A percentile compares a stretch with the other conserved stretches of the same genome.
Evolutionary conservation across 2,329 filamentous ascomycete species (phyloP).

Genomic region (Aspergillus nomiae): DNA sequence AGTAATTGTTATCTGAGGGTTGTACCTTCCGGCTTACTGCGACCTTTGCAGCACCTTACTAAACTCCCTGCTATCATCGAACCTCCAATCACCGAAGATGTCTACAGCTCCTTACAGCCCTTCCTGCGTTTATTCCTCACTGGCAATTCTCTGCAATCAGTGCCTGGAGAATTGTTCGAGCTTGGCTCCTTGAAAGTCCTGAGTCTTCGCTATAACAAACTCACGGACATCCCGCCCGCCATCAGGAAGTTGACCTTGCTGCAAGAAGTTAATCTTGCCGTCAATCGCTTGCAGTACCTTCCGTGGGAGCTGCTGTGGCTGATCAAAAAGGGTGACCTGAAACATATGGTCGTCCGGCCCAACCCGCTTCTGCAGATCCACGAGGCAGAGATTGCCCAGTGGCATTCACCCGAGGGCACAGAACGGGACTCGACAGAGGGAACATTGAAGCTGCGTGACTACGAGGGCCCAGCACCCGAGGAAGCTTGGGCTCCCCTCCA

Average conservation of each 20-base stretch:
- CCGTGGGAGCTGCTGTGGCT: slow-evolving; percentile 50
- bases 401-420: slow-evolving; percentile 29
- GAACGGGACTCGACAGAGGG: slow-evolving; percentile 5
- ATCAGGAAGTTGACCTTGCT: slow-evolving; percentile 46
- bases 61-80: slow-evolving; percentile 39
- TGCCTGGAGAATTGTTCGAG: slow-evolving; percentile 46
- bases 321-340: slow-evolving; percentile 39
- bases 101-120: slow-evolving; percentile 42
- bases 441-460: slow-evolving; percentile 21
- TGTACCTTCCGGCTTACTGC: slow-evolving; percentile 38
- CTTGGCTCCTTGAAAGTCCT: slow-evolving; percentile 45
- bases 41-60: slow-evolving; percentile 42
- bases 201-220: slow-evolving; percentile 49
- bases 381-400: slow-evolving; percentile 32
- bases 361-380: slow-evolving; percentile 42
- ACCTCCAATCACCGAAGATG: slow-evolving; percentile 39
- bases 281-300: slow-evolving; percentile 45
- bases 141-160: slow-evolving; percentile 40
- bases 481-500: slow-evolving; percentile 40
- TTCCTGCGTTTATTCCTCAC: slow-evolving; percentile 47
- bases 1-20: slow-evolving; percentile 35
- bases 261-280: slow-evolving; percentile 48
- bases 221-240: slow-evolving; percentile 42
- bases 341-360: slow-evolving; percentile 40
- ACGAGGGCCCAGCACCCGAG: slow-evolving; percentile 29